phyloP scores from a whole-genome alignment of 768 basidiomycete species.

The Trametes punicea region DNA sequence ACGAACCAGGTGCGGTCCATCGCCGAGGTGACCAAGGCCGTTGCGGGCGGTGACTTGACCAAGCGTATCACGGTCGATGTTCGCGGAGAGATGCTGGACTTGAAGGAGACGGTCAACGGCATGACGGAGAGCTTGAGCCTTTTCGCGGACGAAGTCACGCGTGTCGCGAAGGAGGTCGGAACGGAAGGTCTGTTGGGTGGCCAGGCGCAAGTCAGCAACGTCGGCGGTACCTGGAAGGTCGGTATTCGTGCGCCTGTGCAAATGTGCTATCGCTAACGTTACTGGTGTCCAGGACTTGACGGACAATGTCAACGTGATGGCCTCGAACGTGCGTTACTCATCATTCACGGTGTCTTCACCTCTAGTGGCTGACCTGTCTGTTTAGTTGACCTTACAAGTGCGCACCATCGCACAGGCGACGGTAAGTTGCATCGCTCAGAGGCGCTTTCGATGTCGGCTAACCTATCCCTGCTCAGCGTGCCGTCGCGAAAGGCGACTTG shows the following conservation, averaged over 20 bases:
- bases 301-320: conserved; percentile 96
- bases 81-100: conserved; percentile 85
- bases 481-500: conserved; percentile 91
- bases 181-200: conserved; percentile 95
- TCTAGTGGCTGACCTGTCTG: neutral
- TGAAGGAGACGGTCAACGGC: conserved; percentile 90
- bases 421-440: conserved; percentile 42
- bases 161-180: conserved; percentile 95
- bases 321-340: conserved; percentile 65
- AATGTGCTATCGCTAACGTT: neutral
- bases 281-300: conserved; percentile 62
- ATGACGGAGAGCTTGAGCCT: conserved; percentile 89
- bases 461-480: conserved; percentile 48
- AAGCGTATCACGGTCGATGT: conserved; percentile 93
- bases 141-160: conserved; percentile 79
- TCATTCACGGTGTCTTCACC: neutral
- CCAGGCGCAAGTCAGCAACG: conserved; percentile 89
- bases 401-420: conserved; percentile 92
- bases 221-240: conserved; percentile 94
- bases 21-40: conserved; percentile 92
- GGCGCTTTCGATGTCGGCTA: neutral
- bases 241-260: neutral
- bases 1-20: conserved; percentile 92
- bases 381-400: conserved; percentile 85
- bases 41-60: conserved; percentile 88